Conservation (phyloP, 164 flowering plant species). For the Akebia trifoliata region DNA sequence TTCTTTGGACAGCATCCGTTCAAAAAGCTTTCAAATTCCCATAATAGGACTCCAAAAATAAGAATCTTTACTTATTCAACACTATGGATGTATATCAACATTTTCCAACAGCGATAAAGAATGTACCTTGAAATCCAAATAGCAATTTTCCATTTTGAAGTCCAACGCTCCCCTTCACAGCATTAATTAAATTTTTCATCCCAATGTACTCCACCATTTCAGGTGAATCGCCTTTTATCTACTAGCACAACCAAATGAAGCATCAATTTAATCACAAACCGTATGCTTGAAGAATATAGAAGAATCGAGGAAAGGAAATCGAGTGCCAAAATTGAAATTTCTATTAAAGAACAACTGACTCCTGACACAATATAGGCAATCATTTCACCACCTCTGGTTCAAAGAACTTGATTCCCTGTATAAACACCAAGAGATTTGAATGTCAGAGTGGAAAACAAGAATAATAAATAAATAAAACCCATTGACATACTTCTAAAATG, state of each 20-base stretch:
- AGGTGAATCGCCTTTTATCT: constrained; percentile 98
- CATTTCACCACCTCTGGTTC: constrained; percentile 82
- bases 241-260: constrained; percentile 21
- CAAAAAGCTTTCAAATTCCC: not conserved
- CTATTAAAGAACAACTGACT: constrained; percentile 14
- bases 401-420: constrained; percentile 98
- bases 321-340: constrained; percentile 2
- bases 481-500: not conserved
- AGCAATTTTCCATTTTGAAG: constrained; percentile 65
- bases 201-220: constrained; percentile 92
- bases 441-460: constrained; percentile 8
- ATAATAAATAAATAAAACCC: not conserved
- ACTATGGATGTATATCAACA: not conserved
- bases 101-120: constrained; percentile 4
- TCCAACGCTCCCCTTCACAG: constrained; percentile 68
- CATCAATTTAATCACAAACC: not conserved
- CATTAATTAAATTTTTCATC: constrained; percentile 75
- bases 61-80: not conserved
- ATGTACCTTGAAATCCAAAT: constrained; percentile 82
- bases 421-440: constrained; percentile 14
- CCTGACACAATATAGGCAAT: constrained; percentile 10
- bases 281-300: not conserved
- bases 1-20: not conserved
- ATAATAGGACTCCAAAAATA: not conserved
- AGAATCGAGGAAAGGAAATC: not conserved